These are phyloP conservation scores for Apiotrichum veenhuisii DNA, from an alignment of 1,284 basidiomycete species.

Conservation along the genomic window DNA sequence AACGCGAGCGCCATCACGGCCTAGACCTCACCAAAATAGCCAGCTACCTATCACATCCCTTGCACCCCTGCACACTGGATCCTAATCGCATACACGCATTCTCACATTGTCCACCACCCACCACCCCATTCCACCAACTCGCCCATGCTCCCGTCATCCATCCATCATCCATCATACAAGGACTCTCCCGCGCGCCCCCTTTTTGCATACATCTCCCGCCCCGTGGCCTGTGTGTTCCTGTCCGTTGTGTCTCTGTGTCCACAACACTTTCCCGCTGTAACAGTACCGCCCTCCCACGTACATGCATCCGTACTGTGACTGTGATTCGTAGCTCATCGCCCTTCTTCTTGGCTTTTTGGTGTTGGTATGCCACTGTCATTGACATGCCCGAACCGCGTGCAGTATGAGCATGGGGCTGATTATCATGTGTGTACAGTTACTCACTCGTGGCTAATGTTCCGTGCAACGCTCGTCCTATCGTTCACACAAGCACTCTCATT, in stretches of 20 bases:
- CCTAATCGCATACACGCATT: too few relatives aligned
- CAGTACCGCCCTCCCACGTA: background rate
- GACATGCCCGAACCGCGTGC: too few relatives aligned
- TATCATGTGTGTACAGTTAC: too few relatives aligned
- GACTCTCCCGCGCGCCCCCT: background rate
- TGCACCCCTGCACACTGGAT: too few relatives aligned
- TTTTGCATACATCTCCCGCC: background rate
- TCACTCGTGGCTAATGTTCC: too few relatives aligned
- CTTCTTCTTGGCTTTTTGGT: background rate
- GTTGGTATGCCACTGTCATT: background rate
- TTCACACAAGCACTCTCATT: too few relatives aligned
- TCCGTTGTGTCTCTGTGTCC: background rate
- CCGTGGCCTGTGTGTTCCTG: background rate
- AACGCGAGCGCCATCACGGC: slow-evolving; percentile 5
- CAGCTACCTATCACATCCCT: too few relatives aligned
- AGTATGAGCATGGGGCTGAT: too few relatives aligned
- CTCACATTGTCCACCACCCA: background rate
- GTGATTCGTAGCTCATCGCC: background rate
- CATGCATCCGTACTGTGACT: background rate
- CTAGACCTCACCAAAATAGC: background rate
- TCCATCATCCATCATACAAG: background rate
- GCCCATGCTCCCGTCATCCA: too few relatives aligned
- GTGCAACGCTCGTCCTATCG: too few relatives aligned
- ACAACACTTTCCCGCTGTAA: background rate
- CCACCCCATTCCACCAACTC: background rate